Evolutionary conservation across 2,329 filamentous ascomycete genomes (phyloP), one percentile per base, ranked within the genome.

Genomic region (Lachnellula occidentalis): DNA sequence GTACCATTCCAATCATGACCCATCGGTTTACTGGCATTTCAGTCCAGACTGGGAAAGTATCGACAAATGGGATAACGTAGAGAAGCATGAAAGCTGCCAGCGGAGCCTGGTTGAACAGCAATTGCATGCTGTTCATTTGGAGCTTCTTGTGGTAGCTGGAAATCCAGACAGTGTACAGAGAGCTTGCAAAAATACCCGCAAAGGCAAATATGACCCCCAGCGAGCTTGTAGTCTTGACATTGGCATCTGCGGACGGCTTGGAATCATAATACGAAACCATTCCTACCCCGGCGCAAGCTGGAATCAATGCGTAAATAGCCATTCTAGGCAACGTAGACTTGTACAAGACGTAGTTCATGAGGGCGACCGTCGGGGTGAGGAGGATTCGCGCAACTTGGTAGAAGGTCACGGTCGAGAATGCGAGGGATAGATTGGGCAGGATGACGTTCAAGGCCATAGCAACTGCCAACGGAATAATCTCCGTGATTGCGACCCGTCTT

Each of bases 371-470:
- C 3, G 85, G 85, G 1, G 85, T 87, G 27, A 87, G 76, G 12
- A 87, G 73, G 55, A 87, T 85, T 22, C 84, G 79, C 4, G 82
- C 83, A 48, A 87, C 79, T 68, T 88, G 85, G 69, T 87, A 88
- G 67, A 88, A 87, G 42, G 83, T 84, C 42, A 88, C 80, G 49
- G 79, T 80, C 21, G 83, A 87, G 67, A 81, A 86, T 31, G 84
- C 83, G 43, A 88, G 74, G 1, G 82, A 86, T 6, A 87, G 71
- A 64, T 88, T 88, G 9, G 83, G 83, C 9, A 88, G 74, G 58
- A 88, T 82, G 66, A 88, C 83, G 68, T 87, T 87, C 56, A 85
- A 74, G 50, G 81, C 78, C 84, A 88, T 87, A 64, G 82, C 79
- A 31, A 84, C 64, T 2, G 82, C 81, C n/a, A 88, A 74, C 3